These are phyloP conservation scores for Linnemannia elongata DNA, from an alignment of 192 early-diverging fungal species.

Conservation along the genomic window DNA sequence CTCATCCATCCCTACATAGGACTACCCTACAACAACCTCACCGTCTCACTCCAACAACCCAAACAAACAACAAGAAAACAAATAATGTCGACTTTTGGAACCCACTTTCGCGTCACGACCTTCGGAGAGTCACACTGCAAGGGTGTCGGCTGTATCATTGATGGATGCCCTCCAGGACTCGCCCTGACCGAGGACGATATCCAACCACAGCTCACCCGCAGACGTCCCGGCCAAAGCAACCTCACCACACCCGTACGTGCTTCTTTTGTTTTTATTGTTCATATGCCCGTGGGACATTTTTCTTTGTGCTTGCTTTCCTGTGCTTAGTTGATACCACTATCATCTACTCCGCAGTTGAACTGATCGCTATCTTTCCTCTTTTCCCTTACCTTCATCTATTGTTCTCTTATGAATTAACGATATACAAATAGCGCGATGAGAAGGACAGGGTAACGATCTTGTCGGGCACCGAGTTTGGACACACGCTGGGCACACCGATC, in stretches of 20 bases:
- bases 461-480: constrained; percentile 94
- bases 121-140: constrained; percentile 99
- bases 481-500: constrained; percentile 95
- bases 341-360: too few species aligned
- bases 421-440: constrained; percentile 83
- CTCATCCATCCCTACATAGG: neutral
- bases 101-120: constrained; percentile 89
- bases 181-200: constrained; percentile 90
- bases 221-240: constrained; percentile 95
- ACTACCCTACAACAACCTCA: neutral
- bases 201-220: constrained; percentile 91
- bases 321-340: too few species aligned
- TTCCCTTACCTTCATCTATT: neutral
- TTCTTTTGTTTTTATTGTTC: neutral
- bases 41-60: neutral
- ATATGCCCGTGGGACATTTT: neutral
- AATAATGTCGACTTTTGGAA: constrained; percentile 86
- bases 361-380: neutral
- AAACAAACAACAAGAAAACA: neutral
- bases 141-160: constrained; percentile 96
- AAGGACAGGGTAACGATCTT: constrained; percentile 94
- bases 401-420: neutral
- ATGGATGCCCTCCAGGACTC: constrained; percentile 96
- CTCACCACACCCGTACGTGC: constrained; percentile 90
- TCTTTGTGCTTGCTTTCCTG: neutral